Base-by-base conservation (phyloP, 169 alveolate species). In the Neospora caninum region DNA sequence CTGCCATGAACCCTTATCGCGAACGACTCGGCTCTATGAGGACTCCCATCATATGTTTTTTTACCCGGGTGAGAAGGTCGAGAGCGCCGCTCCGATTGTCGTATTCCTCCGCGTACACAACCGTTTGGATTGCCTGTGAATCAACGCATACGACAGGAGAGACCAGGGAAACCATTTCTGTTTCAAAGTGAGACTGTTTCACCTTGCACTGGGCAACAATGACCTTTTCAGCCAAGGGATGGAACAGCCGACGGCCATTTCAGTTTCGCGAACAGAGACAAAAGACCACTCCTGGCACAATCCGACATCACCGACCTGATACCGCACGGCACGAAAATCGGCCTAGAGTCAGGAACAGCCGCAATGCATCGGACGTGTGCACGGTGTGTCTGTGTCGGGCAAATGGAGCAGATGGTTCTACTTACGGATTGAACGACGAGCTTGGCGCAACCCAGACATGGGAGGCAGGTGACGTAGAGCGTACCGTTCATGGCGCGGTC, bases 381-480 rank as follows among this genome's bases (percentile, higher is more conserved):
- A 69, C 82, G 2, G 34, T 27, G 18, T 20, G 7, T 34, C 13
- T 69, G 82, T 69, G 7, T 58, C n/a, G 73, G 18, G 18, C 16
- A 31, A 69, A 31, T 6, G 34, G 20, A 29, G n/a, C 73, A 6
- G 20, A 64, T 1, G 20, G 31, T 9, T 16, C 73, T 27, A 31
- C 95, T 31, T n/a, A 92, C 95, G 27, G 97, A 94, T 88, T 97
- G 97, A 18, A 97, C 91, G 53, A 97, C 97, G 34, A 93, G 89
- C 87, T 97, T 97, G 29, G 98, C 95, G 92, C 98, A 97, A n/a
- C 96, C 88, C 58, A 95, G 70, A 78, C 99, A 97, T n/a, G 98
- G 98, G 86, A 95, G 95, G 38, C 93, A 70, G 34, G 98, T 97
- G 29, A 97, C 94, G 91, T 97, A 97, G 49, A 97, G 80, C 38